These are phyloP conservation scores for Wallacemonas sp. DNA, from an alignment of 208 protist genomes.

Conservation along the genomic window DNA sequence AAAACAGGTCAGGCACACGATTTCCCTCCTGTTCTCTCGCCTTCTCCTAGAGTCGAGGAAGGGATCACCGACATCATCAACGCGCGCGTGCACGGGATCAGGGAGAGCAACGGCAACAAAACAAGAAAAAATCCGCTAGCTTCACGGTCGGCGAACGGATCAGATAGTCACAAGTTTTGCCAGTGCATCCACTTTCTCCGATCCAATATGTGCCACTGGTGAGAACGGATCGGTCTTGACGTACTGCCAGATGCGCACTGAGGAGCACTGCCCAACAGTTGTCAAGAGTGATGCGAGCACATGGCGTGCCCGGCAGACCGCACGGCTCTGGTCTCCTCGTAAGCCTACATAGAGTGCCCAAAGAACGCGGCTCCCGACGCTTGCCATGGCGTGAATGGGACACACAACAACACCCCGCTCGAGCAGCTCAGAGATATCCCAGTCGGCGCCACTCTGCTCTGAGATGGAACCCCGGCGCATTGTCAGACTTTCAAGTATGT, in stretches of 20 bases:
- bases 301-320: constrained; percentile 59
- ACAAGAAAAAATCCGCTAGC: constrained; percentile 3
- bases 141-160: no score
- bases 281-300: constrained; percentile 48
- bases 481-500: constrained; percentile 48
- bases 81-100: no score
- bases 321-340: constrained; percentile 27
- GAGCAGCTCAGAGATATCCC: constrained; percentile 21
- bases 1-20: no score
- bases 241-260: constrained; percentile 1
- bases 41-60: no score
- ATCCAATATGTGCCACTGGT: constrained; percentile 52
- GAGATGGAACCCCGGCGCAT: constrained; percentile 39
- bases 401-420: not conserved
- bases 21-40: no score
- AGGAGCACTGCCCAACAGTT: constrained; percentile 14
- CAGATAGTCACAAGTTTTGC: not conserved
- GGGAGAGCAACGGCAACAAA: not conserved
- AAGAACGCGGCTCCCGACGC: constrained; percentile 49
- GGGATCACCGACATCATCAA: no score
- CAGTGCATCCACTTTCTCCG: constrained; percentile 33
- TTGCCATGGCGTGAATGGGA: constrained; percentile 22
- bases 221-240: constrained; percentile 58
- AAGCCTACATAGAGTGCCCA: constrained; percentile 74
- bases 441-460: constrained; percentile 19